Evolutionary conservation across 176 grass and related monocot species (phyloP), one percentile per base, ranked within the genome.

Genomic region (Musa troglodytarum): DNA sequence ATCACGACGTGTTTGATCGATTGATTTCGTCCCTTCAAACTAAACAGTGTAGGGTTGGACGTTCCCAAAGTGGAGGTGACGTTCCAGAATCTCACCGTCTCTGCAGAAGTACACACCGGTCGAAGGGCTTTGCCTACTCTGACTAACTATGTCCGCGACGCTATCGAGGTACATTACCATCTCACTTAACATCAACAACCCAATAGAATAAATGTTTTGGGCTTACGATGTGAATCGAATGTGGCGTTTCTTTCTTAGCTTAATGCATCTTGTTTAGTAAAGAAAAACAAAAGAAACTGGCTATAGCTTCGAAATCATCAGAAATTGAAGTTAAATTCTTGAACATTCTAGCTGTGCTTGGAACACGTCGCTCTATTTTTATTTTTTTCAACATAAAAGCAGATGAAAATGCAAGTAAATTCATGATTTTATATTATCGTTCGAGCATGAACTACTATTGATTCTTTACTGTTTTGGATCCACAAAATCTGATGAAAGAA

Each of bases 31-130:
- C 22, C 24, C 25, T 52, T 74, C 11, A 11, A 50, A 74, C 14
- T 22, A 11, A n/a, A 70, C 54, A 92, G 84, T 7, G 86, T 82
- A 11, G 84, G 86, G 10, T 54, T 89, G 63, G 66, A 84, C 56
- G 81, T 89, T 51, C 90, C 86, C 15, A 81, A 88, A 55, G 90
- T 92, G 49, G 86, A 92, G 75, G 79, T 92, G 24, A 84, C 68
- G 25, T 92, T 92, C 16, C 54, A 82, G 62, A 34, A 80, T 52
- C 77, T 89, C 66, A 89, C 56, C 10, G 77, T 92, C 14, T 86
- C 81, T 15, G 79, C 86, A 25, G 75, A 92, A 24, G 81, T 92
- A 28, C 72, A 84, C 63, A 59, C 81, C 6, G 90, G 90, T 68
- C 3, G 51, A 19, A 79, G 90, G 66, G 90, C 84, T 11, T 83